Conservation (phyloP, 2,329 filamentous ascomycete genomes). For the Aspergillus sp. region DNA sequence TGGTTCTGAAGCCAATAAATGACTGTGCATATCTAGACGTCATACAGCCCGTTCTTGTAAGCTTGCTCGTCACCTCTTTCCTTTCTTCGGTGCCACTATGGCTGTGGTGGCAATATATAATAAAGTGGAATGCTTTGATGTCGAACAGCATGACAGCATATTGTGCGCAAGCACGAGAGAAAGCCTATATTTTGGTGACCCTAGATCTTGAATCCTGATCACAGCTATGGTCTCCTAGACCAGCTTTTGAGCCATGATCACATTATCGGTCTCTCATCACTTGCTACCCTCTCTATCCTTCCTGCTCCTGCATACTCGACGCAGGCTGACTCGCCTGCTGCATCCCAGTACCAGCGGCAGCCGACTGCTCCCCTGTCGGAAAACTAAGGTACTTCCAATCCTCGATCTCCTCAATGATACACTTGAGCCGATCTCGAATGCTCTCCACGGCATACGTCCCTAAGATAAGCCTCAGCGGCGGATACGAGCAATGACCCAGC, state of each 20-base stretch:
- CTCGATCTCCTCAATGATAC: conserved; percentile 92
- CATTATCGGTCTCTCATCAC: neutral
- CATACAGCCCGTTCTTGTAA: neutral
- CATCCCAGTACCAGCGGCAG: neutral
- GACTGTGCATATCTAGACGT: conserved; percentile 19
- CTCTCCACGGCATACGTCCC: conserved; percentile 96
- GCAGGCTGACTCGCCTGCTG: neutral
- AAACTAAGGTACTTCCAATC: conserved; percentile 91
- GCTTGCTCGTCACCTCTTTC: neutral
- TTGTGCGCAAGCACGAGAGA: neutral
- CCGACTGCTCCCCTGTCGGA: conserved; percentile 43
- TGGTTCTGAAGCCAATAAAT: conserved; percentile 11
- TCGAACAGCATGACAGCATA: neutral
- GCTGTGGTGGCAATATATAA: neutral
- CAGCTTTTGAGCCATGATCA: neutral
- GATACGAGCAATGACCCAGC: conserved; percentile 91
- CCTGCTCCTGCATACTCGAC: conserved; percentile 4
- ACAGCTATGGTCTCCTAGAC: too few species aligned
- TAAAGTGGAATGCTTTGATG: neutral
- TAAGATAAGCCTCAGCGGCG: conserved; percentile 81
- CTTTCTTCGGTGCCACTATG: neutral
- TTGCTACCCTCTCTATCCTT: neutral
- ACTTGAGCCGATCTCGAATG: conserved; percentile 84
- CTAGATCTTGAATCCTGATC: neutral
- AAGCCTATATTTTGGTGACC: neutral